A percentile compares a stretch with the other conserved stretches of the same genome.
Conservation (phyloP, 176 grass and related monocot species). For the Lolium perenne region DNA sequence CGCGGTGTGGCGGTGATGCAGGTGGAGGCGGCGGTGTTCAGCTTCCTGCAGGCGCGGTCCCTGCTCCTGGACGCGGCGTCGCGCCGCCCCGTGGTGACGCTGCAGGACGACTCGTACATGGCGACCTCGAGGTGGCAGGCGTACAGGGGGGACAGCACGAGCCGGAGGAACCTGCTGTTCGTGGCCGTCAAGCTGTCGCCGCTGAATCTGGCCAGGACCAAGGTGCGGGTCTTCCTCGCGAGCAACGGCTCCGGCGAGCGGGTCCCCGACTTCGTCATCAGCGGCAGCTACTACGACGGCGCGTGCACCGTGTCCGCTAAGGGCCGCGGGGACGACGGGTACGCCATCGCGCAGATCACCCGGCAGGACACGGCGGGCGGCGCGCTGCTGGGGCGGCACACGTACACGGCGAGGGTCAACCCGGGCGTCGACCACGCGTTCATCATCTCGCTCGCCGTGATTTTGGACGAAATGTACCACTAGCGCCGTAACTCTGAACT, state of each 20-base stretch:
- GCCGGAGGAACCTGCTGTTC: conserved; percentile 51
- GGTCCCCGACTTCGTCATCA: conserved; percentile 51
- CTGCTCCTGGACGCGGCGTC: conserved; percentile 50
- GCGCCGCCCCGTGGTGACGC: conserved; percentile 47
- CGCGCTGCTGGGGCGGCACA: conserved; percentile 32
- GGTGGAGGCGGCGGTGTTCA: conserved; percentile 51
- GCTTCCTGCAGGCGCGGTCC: conserved; percentile 39
- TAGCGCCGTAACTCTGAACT: too few species aligned
- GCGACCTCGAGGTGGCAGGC: conserved; percentile 43
- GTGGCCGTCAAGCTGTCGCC: conserved; percentile 32
- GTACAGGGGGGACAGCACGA: conserved; percentile 55
- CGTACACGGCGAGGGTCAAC: conserved; percentile 45
- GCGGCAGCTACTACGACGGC: conserved; percentile 49
- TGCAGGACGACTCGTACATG: conserved; percentile 36
- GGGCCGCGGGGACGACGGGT: conserved; percentile 22
- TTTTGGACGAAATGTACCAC: conserved; percentile 36
- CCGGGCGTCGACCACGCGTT: conserved; percentile 58
- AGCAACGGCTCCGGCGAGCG: conserved; percentile 37
- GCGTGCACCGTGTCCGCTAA: conserved; percentile 31
- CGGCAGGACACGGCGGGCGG: conserved; percentile 31
- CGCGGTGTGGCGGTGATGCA: conserved; percentile 48
- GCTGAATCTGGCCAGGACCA: conserved; percentile 43
- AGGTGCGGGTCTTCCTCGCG: conserved; percentile 54
- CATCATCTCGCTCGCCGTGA: conserved; percentile 49
- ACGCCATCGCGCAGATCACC: conserved; percentile 43